Percentiles rank a stretch among this genome's conserved stretches.
Conservation (phyloP, 2,329 filamentous ascomycete genomes). For the Acephala macrosclerotiorum region DNA sequence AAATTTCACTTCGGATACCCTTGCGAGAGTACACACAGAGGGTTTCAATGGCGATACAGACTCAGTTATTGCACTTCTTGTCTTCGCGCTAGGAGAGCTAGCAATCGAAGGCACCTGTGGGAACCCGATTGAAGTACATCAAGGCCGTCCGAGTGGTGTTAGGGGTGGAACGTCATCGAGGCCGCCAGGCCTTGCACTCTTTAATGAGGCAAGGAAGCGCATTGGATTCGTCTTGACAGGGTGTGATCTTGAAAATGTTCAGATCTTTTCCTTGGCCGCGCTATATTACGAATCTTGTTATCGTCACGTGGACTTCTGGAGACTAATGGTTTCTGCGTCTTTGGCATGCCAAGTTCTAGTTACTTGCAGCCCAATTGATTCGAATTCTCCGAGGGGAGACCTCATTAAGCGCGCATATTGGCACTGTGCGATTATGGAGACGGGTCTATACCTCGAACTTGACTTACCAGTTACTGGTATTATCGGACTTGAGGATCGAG, state of each 20-base stretch:
- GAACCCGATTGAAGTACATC: constrained; percentile 51
- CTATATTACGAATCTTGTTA: constrained; percentile 63
- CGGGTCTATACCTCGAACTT: too few relatives aligned
- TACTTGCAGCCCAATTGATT: too few relatives aligned
- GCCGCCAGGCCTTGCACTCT: constrained; percentile 64
- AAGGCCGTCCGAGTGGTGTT: constrained; percentile 58
- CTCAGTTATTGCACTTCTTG: constrained; percentile 61
- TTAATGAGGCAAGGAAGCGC: constrained; percentile 68
- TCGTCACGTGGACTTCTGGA: constrained; percentile 49
- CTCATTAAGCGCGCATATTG: too few relatives aligned
- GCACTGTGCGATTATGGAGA: too few relatives aligned
- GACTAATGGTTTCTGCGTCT: constrained; percentile 24
- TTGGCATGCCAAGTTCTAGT: too few relatives aligned
- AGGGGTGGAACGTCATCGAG: constrained; percentile 56
- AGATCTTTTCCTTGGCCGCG: constrained; percentile 64
- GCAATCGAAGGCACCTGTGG: constrained; percentile 59
- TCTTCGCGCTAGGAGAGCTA: constrained; percentile 66
- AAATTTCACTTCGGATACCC: constrained; percentile 55
- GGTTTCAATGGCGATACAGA: constrained; percentile 58
- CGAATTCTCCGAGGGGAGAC: too few relatives aligned
- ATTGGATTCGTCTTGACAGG: constrained; percentile 64
- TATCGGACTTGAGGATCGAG: too few relatives aligned
- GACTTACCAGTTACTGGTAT: too few relatives aligned
- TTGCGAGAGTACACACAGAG: constrained; percentile 54
- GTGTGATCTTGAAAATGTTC: constrained; percentile 64